Percentiles rank a stretch among this genome's conserved stretches.
phyloP scores from a whole-genome alignment of 148 eudicot species.

The Bassia scoparia region DNA sequence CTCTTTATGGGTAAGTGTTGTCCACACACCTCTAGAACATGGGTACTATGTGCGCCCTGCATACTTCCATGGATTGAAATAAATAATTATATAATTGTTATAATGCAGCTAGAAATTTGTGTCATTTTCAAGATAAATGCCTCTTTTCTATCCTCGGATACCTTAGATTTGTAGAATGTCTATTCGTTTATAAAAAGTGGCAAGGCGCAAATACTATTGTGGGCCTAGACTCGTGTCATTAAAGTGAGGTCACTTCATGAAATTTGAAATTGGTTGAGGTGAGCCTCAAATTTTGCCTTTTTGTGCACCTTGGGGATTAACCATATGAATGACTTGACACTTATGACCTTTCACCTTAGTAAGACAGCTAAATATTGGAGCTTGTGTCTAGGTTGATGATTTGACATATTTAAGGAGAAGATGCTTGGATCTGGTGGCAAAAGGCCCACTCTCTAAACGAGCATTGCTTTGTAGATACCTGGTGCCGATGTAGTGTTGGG shows the following conservation, averaged over 20 bases:
- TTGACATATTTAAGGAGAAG: constrained; percentile 78
- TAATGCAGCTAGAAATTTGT: neutral
- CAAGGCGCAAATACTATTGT: no score
- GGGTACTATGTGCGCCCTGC: no score
- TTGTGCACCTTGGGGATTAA: no score
- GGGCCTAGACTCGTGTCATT: no score
- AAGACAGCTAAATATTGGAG: constrained; percentile 13
- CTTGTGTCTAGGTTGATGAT: constrained; percentile 73
- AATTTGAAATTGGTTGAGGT: no score
- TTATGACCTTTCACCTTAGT: neutral
- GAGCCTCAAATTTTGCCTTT: no score
- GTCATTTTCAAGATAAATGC: neutral
- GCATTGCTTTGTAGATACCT: constrained; percentile 93
- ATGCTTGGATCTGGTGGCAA: constrained; percentile 62
- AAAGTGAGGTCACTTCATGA: no score
- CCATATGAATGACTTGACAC: no score
- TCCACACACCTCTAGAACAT: no score
- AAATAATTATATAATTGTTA: no score
- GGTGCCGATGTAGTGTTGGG: constrained; percentile 95
- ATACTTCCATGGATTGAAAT: no score
- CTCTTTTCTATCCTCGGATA: neutral
- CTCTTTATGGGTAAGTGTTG: no score
- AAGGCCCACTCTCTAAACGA: constrained; percentile 62
- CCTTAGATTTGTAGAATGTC: neutral
- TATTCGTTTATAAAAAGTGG: neutral